Evolutionary conservation across 2,329 filamentous ascomycete species (phyloP).

Genomic region (Colletotrichum scovillei): DNA sequence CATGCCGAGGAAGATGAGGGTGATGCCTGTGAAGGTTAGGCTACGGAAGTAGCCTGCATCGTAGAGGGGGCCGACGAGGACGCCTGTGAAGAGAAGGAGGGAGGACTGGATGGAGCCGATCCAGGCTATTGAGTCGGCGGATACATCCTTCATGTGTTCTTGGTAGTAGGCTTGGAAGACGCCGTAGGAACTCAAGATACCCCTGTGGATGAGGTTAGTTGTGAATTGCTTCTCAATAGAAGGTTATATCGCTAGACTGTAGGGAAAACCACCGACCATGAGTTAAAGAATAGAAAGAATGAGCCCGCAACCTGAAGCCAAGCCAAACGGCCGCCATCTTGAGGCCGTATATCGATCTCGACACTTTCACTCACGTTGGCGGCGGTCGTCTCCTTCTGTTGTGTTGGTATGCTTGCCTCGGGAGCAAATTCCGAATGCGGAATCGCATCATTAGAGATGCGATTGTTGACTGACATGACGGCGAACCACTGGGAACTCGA

Average conservation of each 20-base stretch:
- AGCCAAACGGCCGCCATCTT: constrained; percentile 45
- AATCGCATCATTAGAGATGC: neutral
- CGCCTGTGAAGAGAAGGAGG: constrained; percentile 49
- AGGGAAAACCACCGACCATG: constrained; percentile 40
- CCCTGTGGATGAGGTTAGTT: constrained; percentile 38
- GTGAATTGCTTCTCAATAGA: neutral
- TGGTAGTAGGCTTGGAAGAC: constrained; percentile 50
- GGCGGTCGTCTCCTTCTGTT: neutral
- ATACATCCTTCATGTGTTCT: constrained; percentile 29
- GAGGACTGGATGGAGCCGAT: constrained; percentile 48
- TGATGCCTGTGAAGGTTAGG: constrained; percentile 46
- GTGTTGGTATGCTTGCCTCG: neutral
- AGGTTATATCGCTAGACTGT: neutral
- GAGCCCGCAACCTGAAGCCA: constrained; percentile 51
- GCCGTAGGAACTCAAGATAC: constrained; percentile 50
- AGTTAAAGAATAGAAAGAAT: constrained; percentile 49
- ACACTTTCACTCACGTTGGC: neutral
- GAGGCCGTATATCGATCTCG: neutral
- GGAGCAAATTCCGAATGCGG: neutral
- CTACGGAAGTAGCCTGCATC: constrained; percentile 51
- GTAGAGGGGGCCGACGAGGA: constrained; percentile 51
- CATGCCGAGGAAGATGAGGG: constrained; percentile 51
- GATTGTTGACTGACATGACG: neutral
- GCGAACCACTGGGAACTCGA: neutral
- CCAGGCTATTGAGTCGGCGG: constrained; percentile 47